Percentiles rank a stretch among this genome's conserved stretches.
These are phyloP conservation scores for Calonectria fujianensis DNA, from an alignment of 2,329 filamentous ascomycete genomes.

Conservation along the genomic window DNA sequence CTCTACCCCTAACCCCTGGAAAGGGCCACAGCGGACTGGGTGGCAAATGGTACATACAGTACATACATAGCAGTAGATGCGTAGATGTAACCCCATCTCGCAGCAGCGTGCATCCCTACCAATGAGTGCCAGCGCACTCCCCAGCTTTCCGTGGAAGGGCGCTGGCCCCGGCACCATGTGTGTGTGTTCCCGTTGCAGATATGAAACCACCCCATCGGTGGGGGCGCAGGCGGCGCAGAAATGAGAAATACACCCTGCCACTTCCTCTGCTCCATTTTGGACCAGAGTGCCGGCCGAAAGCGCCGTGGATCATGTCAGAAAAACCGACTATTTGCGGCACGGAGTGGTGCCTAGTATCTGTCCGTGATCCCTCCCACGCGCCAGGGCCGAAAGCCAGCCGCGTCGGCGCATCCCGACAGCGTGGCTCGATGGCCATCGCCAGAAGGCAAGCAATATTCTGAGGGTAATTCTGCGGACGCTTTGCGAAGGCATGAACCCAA, in stretches of 20 bases:
- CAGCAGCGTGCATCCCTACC: slow-evolving; percentile 7
- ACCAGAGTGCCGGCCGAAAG: background rate
- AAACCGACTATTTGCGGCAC: background rate
- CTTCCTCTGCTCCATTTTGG: background rate
- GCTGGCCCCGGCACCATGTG: background rate
- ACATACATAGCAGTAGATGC: background rate
- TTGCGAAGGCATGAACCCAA: slow-evolving; percentile 11
- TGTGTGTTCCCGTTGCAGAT: background rate
- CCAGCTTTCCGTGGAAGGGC: background rate
- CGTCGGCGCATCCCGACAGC: slow-evolving; percentile 19
- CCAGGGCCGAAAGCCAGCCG: background rate
- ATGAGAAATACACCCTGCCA: background rate
- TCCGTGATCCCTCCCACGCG: background rate
- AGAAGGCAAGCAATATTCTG: no score
- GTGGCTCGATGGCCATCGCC: background rate
- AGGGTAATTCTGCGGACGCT: background rate
- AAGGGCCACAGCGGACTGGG: background rate
- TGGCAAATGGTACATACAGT: background rate
- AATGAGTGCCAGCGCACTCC: background rate
- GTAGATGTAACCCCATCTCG: slow-evolving; percentile 15
- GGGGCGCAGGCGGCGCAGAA: background rate
- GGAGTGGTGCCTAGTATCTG: background rate
- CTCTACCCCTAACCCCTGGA: background rate
- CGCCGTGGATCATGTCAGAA: background rate
- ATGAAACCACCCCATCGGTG: slow-evolving; percentile 9